phyloP scores from a whole-genome alignment of 2,329 filamentous ascomycete genomes.

The Sarocladium brachiariae region DNA sequence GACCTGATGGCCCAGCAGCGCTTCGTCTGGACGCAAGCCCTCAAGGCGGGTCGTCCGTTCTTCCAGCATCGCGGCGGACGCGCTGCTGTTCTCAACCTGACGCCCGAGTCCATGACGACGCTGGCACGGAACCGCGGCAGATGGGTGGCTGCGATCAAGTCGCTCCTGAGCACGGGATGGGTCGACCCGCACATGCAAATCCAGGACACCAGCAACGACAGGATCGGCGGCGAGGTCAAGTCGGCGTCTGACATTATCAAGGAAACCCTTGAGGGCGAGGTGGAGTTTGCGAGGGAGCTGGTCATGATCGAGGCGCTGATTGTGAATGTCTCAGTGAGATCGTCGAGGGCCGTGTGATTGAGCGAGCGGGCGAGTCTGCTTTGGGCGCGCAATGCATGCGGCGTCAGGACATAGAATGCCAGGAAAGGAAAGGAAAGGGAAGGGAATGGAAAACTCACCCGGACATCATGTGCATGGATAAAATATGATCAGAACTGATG shows the following conservation, averaged over 20 bases:
- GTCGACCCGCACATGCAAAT: constrained; percentile 6
- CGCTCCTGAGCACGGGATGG: constrained; percentile 3
- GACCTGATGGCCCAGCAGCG: neutral
- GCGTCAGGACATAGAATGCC: no score
- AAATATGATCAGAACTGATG: no score
- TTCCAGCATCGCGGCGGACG: constrained; percentile 5
- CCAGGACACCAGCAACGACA: neutral
- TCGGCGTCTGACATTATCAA: constrained; percentile 7
- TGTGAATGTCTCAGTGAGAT: constrained; percentile 4
- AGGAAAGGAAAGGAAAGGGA: no score
- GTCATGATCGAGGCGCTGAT: constrained; percentile 5
- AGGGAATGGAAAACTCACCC: no score
- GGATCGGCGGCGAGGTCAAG: constrained; percentile 1
- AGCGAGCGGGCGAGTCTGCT: neutral
- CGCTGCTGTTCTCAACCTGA: constrained; percentile 4
- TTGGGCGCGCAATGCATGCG: no score
- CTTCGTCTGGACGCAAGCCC: constrained; percentile 6
- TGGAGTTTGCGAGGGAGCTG: constrained; percentile 1
- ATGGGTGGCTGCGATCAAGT: constrained; percentile 6
- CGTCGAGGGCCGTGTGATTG: neutral
- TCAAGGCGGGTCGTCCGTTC: constrained; percentile 1
- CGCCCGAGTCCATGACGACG: neutral
- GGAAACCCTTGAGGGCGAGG: constrained; percentile 5
- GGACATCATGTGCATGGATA: no score
- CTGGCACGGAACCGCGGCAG: constrained; percentile 5